A percentile compares a stretch with the other conserved stretches of the same genome.
phyloP scores from a whole-genome alignment of 345 rosid genomes.

The Arabidopsis thaliana region TAIR10.1 NC_003071.7:14432501-14433000 shows the following conservation, averaged over 20 bases:
- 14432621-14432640: conserved; percentile 1
- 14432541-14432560: conserved; percentile 29
- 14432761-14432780: neutral
- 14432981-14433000: no score
- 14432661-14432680: neutral
- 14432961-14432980: no score
- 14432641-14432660: neutral
- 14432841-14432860: conserved; percentile 40
- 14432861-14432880: conserved; percentile 38
- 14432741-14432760: conserved; percentile 25
- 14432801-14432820: neutral
- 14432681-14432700: conserved; percentile 34
- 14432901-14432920: conserved; percentile 18
- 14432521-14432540: conserved; percentile 2
- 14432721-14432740: conserved; percentile 43
- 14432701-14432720: conserved; percentile 23
- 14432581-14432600: conserved; percentile 36
- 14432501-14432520: conserved; percentile 38
- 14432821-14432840: conserved; percentile 23
- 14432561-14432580: conserved; percentile 37
- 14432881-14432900: conserved; percentile 40
- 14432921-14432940: neutral
- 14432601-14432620: neutral
- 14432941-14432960: no score
- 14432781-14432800: conserved; percentile 18